These are phyloP conservation scores for Favolaschia claudopus DNA, from an alignment of 768 basidiomycete genomes.

Conservation along the genomic window DNA sequence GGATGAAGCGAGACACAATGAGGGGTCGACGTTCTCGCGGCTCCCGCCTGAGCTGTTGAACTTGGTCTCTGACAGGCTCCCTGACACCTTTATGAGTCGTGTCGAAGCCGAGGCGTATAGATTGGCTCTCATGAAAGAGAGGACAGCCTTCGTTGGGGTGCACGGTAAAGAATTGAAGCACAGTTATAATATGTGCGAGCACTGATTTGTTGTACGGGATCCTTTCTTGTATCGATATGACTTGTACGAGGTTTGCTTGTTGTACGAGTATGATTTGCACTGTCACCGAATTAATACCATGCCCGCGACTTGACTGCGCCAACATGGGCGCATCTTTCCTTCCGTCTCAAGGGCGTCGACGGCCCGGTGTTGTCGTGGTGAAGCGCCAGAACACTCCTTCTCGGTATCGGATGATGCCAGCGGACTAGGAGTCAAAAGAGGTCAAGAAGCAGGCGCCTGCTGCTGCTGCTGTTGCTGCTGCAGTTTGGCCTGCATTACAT, in stretches of 20 bases:
- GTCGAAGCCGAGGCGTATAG: slow-evolving; percentile 4
- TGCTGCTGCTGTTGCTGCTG: slow-evolving; percentile 6
- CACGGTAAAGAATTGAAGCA: neutral
- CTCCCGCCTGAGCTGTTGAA: neutral
- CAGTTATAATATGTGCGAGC: slow-evolving; percentile 10
- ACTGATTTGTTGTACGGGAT: neutral
- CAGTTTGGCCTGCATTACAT: slow-evolving; percentile 73
- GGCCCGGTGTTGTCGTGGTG: too few species aligned
- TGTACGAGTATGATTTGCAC: too few species aligned
- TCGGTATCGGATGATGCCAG: too few species aligned
- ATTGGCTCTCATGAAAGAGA: slow-evolving; percentile 22
- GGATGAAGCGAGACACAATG: neutral
- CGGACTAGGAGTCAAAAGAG: too few species aligned
- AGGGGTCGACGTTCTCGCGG: neutral
- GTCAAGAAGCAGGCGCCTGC: slow-evolving; percentile 17
- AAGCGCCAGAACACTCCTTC: too few species aligned
- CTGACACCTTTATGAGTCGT: neutral
- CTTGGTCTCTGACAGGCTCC: neutral
- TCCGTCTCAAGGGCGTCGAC: too few species aligned
- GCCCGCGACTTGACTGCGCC: too few species aligned
- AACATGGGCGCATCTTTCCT: too few species aligned
- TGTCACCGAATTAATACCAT: too few species aligned
- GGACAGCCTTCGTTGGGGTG: neutral
- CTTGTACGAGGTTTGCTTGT: too few species aligned
- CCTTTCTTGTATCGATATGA: too few species aligned